phyloP scores from a whole-genome alignment of 2,329 filamentous ascomycete genomes.

The Neopestalotiopsis sp. region DNA sequence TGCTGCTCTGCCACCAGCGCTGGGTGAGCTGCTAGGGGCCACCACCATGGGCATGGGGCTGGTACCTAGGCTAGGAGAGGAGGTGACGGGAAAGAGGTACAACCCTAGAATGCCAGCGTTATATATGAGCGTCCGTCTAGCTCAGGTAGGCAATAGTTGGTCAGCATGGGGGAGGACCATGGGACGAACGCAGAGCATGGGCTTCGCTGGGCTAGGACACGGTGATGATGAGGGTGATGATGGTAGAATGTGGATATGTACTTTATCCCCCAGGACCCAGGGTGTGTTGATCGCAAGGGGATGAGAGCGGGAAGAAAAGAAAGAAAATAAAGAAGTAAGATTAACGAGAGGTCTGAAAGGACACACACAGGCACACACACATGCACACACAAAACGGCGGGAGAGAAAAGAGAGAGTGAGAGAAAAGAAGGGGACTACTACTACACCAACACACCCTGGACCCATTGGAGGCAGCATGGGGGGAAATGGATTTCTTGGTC shows the following conservation, averaged over 20 bases:
- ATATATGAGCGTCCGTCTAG: background rate
- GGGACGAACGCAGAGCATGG: background rate
- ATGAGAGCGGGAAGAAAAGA: background rate
- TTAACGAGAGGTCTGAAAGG: background rate
- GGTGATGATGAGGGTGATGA: slow-evolving; percentile 11
- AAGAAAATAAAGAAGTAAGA: background rate
- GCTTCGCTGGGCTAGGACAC: slow-evolving; percentile 1
- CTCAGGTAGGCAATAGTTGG: background rate
- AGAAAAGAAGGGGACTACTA: background rate
- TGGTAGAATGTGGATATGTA: slow-evolving; percentile 9
- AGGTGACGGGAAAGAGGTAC: slow-evolving; percentile 10
- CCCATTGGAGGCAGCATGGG: background rate
- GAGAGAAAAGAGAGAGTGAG: background rate
- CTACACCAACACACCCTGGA: background rate
- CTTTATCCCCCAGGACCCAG: background rate
- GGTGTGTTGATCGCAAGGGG: background rate
- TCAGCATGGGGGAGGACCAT: slow-evolving; percentile 2
- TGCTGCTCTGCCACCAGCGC: slow-evolving; percentile 37
- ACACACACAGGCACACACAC: background rate
- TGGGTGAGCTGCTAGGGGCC: slow-evolving; percentile 8
- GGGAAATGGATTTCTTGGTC: background rate
- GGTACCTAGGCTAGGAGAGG: slow-evolving; percentile 3
- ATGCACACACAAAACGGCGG: background rate
- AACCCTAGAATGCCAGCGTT: background rate
- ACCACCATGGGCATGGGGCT: slow-evolving; percentile 16